Percentiles rank a stretch among this genome's conserved stretches.
Evolutionary conservation across 2,329 filamentous ascomycete species (phyloP).

Genomic region (Paecilomyces sp.): DNA sequence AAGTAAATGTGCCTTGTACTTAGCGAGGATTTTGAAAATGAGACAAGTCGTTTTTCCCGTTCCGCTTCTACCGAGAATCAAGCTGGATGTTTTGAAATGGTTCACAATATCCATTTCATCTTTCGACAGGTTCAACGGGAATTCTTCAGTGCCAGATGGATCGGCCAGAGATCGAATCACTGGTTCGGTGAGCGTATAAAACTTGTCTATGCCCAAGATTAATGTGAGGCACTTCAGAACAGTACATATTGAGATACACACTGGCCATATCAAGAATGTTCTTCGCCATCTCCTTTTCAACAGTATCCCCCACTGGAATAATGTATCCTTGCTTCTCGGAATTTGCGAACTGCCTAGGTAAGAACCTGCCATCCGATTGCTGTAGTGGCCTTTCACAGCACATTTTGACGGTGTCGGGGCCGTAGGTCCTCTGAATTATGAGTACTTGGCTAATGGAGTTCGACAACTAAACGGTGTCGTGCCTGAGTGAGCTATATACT

Average conservation of each 20-base stretch:
- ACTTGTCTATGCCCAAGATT: conserved; percentile 14
- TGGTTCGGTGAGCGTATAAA: conserved; percentile 20
- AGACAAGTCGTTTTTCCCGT: conserved; percentile 27
- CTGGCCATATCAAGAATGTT: conserved; percentile 10
- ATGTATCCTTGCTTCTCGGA: not conserved
- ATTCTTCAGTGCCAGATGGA: conserved; percentile 13
- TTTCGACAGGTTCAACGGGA: conserved; percentile 23
- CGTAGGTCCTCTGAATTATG: conserved; percentile 4
- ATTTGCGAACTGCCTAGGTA: conserved; percentile 5
- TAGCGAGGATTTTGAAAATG: conserved; percentile 20
- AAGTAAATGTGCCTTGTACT: conserved; percentile 11
- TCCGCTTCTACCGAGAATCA: conserved; percentile 24
- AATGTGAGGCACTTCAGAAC: not conserved
- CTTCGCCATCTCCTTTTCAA: not conserved
- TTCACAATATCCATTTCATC: conserved; percentile 19
- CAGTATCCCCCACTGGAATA: not conserved
- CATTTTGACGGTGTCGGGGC: not conserved
- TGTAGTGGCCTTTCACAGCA: conserved; percentile 5
- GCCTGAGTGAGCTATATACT: not conserved
- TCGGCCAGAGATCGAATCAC: conserved; percentile 14
- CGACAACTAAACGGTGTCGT: conserved; percentile 1
- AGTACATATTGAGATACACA: not conserved
- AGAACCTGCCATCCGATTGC: conserved; percentile 8
- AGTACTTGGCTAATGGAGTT: conserved; percentile 7
- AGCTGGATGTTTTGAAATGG: conserved; percentile 15